phyloP scores from a whole-genome alignment of 2,329 filamentous ascomycete genomes.

The Daldinia sp. region DNA sequence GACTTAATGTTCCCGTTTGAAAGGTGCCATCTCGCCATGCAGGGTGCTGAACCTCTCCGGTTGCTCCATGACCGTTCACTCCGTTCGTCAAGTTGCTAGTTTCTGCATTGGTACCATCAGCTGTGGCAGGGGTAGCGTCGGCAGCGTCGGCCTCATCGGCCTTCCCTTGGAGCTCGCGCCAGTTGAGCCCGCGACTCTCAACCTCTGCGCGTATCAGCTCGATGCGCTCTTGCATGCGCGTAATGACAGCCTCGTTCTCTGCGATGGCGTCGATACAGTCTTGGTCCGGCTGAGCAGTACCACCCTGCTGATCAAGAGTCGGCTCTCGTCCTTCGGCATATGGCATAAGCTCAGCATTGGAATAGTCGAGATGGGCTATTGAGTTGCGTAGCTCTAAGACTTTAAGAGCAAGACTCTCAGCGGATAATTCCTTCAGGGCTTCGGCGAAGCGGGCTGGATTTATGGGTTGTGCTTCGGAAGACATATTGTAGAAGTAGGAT shows the following conservation, averaged over 20 bases:
- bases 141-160: constrained; percentile 55
- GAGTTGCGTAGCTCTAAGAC: constrained; percentile 80
- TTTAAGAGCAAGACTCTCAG: constrained; percentile 77
- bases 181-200: constrained; percentile 66
- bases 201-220: constrained; percentile 74
- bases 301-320: constrained; percentile 47
- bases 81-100: constrained; percentile 40
- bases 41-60: constrained; percentile 44
- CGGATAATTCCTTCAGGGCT: constrained; percentile 75
- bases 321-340: constrained; percentile 67
- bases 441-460: constrained; percentile 71
- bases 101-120: neutral
- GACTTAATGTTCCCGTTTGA: constrained; percentile 68
- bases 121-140: constrained; percentile 29
- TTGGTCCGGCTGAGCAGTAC: constrained; percentile 64
- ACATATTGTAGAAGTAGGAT: constrained; percentile 61
- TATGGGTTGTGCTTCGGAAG: constrained; percentile 72
- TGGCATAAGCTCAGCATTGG: constrained; percentile 78
- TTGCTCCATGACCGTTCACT: constrained; percentile 45
- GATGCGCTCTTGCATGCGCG: constrained; percentile 75
- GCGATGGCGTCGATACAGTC: constrained; percentile 80
- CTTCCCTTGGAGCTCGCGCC: constrained; percentile 67
- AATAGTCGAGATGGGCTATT: constrained; percentile 78
- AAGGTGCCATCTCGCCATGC: constrained; percentile 75
- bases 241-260: constrained; percentile 78